phyloP scores from a whole-genome alignment of 2,329 filamentous ascomycete genomes.

The Cordyceps sp. region DNA sequence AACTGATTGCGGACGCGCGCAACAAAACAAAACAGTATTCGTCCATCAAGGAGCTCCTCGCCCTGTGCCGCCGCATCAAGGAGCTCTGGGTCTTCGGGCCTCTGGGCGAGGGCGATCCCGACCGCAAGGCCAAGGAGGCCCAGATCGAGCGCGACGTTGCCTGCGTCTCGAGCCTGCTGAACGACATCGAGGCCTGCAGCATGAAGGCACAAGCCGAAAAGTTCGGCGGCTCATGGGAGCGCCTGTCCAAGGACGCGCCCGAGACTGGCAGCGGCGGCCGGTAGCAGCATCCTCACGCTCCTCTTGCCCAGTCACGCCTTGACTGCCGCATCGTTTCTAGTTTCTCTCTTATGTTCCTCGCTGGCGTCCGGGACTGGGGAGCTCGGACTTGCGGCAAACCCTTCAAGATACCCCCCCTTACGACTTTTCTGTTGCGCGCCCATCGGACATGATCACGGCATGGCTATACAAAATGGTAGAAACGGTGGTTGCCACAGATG shows the following conservation, averaged over 20 bases:
- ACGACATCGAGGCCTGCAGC: constrained; percentile 14
- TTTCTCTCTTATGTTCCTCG: no score
- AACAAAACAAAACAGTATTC: constrained; percentile 19
- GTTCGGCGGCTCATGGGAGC: constrained; percentile 20
- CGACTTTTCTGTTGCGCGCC: no score
- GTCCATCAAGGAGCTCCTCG: constrained; percentile 26
- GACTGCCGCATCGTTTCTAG: no score
- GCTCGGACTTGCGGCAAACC: no score
- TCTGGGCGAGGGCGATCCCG: constrained; percentile 20
- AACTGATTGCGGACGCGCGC: no score
- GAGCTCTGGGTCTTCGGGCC: constrained; percentile 28
- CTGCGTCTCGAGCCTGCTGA: constrained; percentile 16
- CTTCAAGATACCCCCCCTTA: no score
- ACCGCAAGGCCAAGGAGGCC: constrained; percentile 17
- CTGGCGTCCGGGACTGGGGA: no score
- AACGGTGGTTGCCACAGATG: no score
- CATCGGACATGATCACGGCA: no score
- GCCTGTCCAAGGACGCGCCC: constrained; percentile 7
- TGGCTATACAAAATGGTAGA: no score
- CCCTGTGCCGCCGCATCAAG: constrained; percentile 26
- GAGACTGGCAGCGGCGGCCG: background rate
- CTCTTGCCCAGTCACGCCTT: no score
- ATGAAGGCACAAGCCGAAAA: constrained; percentile 18
- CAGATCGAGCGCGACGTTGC: constrained; percentile 18
- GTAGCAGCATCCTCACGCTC: background rate